Percentiles rank a stretch among this genome's conserved stretches.
Evolutionary conservation across 805 yeast genomes (phyloP).

Genomic region (Candida boleticola): DNA sequence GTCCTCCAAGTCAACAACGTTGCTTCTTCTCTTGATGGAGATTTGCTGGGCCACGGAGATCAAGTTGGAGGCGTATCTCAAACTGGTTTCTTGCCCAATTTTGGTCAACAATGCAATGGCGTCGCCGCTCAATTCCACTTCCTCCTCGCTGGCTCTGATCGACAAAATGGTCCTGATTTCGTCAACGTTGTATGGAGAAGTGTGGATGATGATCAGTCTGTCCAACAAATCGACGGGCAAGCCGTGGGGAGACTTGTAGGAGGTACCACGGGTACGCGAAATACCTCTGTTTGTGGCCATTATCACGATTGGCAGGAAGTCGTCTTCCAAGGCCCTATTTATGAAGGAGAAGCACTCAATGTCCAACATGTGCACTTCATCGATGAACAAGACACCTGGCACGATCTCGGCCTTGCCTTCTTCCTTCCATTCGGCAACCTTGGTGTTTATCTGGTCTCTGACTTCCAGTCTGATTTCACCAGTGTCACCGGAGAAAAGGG

Average conservation of each 20-base stretch:
- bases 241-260: slow-evolving; percentile 96
- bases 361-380: slow-evolving; percentile 98
- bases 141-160: slow-evolving; percentile 93
- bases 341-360: slow-evolving; percentile 93
- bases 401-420: slow-evolving; percentile 98
- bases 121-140: slow-evolving; percentile 76
- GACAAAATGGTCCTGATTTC: slow-evolving; percentile 84
- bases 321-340: slow-evolving; percentile 94
- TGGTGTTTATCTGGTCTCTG: slow-evolving; percentile 92
- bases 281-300: slow-evolving; percentile 98
- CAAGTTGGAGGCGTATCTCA: slow-evolving; percentile 89
- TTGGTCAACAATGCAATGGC: slow-evolving; percentile 86
- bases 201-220: slow-evolving; percentile 89
- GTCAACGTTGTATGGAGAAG: slow-evolving; percentile 70
- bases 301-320: slow-evolving; percentile 93
- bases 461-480: slow-evolving; percentile 97
- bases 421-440: slow-evolving; percentile 97
- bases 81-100: slow-evolving; percentile 84
- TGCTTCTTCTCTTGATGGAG: slow-evolving; percentile 75
- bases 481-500: slow-evolving; percentile 92
- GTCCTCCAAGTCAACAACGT: slow-evolving; percentile 71
- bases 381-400: slow-evolving; percentile 96
- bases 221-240: slow-evolving; percentile 92
- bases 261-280: slow-evolving; percentile 90
- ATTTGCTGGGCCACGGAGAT: slow-evolving; percentile 87